Percentiles rank a stretch among this genome's conserved stretches.
phyloP scores from a whole-genome alignment of 495 filamentous ascomycete species.

The Aspergillus cavernicola region DNA sequence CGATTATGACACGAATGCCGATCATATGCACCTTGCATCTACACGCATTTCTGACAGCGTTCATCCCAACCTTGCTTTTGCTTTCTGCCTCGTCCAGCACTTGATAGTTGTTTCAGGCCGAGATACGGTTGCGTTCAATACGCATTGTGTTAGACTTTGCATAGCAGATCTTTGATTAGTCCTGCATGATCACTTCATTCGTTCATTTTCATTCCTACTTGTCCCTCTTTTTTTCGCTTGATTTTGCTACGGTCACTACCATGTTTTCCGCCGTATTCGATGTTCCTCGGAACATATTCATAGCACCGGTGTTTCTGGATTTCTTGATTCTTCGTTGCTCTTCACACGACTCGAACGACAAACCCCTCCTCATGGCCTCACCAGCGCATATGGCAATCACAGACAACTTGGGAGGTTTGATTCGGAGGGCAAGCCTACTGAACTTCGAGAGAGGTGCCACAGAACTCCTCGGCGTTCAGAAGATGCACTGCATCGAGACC shows the following conservation, averaged over 20 bases:
- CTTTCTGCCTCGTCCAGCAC: background rate
- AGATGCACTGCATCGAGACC: slow-evolving; percentile 2
- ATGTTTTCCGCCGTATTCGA: slow-evolving; percentile 18
- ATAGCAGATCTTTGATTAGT: slow-evolving; percentile 2
- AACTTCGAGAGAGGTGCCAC: slow-evolving; percentile 3
- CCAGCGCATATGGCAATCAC: background rate
- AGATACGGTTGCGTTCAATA: background rate
- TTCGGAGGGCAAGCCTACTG: background rate
- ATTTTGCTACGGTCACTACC: slow-evolving; percentile 4
- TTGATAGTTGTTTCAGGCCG: background rate
- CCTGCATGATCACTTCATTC: slow-evolving; percentile 9
- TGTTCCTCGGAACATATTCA: slow-evolving; percentile 19
- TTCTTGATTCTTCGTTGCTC: background rate
- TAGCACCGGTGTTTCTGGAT: slow-evolving; percentile 21
- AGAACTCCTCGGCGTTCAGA: background rate
- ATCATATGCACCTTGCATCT: slow-evolving; percentile 13
- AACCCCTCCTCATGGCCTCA: no score
- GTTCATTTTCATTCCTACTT: background rate
- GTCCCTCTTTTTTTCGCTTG: slow-evolving; percentile 1
- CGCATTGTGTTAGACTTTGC: background rate
- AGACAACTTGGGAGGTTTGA: background rate
- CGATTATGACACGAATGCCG: slow-evolving; percentile 2
- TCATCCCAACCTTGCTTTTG: background rate
- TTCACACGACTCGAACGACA: slow-evolving; percentile 1
- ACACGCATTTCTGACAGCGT: background rate